A percentile compares a stretch with the other conserved stretches of the same genome.
Conservation (phyloP, 169 alveolate species). For the Eimeria acervulina region DNA sequence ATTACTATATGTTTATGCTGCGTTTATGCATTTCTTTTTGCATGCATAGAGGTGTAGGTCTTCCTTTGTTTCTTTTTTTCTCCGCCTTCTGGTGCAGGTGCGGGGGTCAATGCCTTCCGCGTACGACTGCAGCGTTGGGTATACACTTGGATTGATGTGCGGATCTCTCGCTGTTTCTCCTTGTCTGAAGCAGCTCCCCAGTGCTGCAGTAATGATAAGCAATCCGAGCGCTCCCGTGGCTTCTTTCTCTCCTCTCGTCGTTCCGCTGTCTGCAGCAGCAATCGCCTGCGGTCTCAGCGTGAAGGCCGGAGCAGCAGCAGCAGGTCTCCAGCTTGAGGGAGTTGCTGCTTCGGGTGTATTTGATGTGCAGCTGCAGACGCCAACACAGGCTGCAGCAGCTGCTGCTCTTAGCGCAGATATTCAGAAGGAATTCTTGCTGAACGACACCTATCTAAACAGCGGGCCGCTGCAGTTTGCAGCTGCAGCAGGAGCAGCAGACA, state of each 20-base stretch:
- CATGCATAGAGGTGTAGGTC: not conserved
- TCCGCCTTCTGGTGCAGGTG: too few relatives aligned
- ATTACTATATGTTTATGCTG: not conserved
- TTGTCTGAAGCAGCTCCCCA: not conserved
- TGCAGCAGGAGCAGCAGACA: slow-evolving; percentile 7
- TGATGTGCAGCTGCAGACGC: not conserved
- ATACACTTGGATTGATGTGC: slow-evolving; percentile 32
- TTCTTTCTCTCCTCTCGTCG: slow-evolving; percentile 7
- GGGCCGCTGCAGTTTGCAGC: not conserved
- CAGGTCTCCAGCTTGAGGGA: not conserved
- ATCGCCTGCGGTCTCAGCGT: not conserved
- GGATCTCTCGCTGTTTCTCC: slow-evolving; percentile 9
- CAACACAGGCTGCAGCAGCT: slow-evolving; percentile 1
- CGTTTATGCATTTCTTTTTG: not conserved
- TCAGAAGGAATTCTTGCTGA: not conserved
- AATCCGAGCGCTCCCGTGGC: not conserved
- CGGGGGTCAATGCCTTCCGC: slow-evolving; percentile 48
- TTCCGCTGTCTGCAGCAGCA: not conserved
- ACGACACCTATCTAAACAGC: slow-evolving; percentile 2
- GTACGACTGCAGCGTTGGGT: slow-evolving; percentile 68
- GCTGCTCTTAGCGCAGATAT: not conserved
- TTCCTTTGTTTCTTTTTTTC: not conserved
- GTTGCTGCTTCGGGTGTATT: slow-evolving; percentile 19
- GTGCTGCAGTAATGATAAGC: not conserved
- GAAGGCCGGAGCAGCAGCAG: not conserved